A percentile compares a stretch with the other conserved stretches of the same genome.
Evolutionary conservation across 164 flowering plant genomes (phyloP).

Genomic region (Tetrastigma voinierianum): DNA sequence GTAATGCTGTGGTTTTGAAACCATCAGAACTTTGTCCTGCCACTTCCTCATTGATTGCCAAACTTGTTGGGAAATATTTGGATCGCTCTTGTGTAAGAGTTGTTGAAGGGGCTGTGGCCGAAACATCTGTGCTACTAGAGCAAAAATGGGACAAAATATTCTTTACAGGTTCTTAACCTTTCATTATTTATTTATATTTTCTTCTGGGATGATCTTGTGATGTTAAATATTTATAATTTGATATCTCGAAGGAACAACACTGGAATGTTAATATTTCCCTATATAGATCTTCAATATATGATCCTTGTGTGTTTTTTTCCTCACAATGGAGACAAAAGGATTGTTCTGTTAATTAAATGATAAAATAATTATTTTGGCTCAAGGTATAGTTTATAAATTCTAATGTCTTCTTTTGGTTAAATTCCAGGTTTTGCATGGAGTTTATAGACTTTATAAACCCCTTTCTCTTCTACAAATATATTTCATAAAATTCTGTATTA

Average conservation of each 20-base stretch:
- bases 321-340: no score
- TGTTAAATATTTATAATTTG: not conserved
- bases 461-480: no score
- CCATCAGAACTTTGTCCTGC: conserved; percentile 93
- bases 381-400: not conserved
- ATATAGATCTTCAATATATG: no score
- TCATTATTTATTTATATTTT: not conserved
- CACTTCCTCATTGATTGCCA: conserved; percentile 64
- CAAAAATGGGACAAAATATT: conserved; percentile 95
- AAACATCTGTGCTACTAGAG: conserved; percentile 73
- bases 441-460: no score
- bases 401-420: no score
- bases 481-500: no score
- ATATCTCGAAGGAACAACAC: no score
- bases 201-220: not conserved
- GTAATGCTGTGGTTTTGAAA: conserved; percentile 78
- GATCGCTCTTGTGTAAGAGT: conserved; percentile 74
- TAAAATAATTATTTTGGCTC: not conserved
- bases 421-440: no score
- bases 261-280: not conserved
- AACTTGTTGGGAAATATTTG: conserved; percentile 46
- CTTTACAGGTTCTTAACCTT: conserved; percentile 61
- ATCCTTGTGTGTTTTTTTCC: no score
- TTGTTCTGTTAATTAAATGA: no score
- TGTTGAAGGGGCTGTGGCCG: conserved; percentile 76